Percentiles rank a stretch among this genome's conserved stretches.
Evolutionary conservation across 208 protist genomes (phyloP).

Genomic region (Acanthamoeba castellanii): DNA sequence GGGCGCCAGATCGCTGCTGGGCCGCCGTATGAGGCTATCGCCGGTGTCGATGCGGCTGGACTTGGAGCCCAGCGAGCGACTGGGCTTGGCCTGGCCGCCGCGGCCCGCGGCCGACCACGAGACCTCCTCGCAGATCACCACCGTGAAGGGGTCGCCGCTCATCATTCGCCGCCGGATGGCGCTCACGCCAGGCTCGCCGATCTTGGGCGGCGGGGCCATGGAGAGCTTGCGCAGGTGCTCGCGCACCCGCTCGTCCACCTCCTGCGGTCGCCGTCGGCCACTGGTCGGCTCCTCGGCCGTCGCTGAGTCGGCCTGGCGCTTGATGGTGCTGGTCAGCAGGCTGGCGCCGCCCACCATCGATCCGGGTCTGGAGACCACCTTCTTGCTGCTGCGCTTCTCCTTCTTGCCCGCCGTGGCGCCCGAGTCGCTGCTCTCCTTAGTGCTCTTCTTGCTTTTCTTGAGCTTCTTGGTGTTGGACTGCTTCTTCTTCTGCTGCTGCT

Average conservation of each 20-base stretch:
- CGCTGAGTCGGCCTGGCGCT: not conserved
- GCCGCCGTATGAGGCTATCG: not conserved
- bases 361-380: not conserved
- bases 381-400: slow-evolving; percentile 31
- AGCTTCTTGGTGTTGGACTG: not conserved
- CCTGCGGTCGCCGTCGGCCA: not conserved
- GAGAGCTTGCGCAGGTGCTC: slow-evolving; percentile 28
- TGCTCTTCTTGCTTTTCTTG: slow-evolving; percentile 1
- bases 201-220: slow-evolving; percentile 10
- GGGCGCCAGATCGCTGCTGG: not conserved
- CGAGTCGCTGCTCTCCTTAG: not conserved
- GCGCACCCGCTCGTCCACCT: not conserved
- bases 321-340: not conserved
- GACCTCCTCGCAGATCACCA: slow-evolving; percentile 11
- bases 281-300: not conserved
- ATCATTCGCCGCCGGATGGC: slow-evolving; percentile 21
- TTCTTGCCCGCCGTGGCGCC: not conserved
- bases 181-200: not conserved
- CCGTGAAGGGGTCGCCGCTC: slow-evolving; percentile 33
- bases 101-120: not conserved
- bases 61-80: slow-evolving; percentile 49
- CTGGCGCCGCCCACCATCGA: not conserved
- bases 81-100: slow-evolving; percentile 1
- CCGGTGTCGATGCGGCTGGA: not conserved
- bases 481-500: not conserved